Conservation (phyloP, 2,329 filamentous ascomycete genomes). For the Teratosphaeria pseudoeucalypti region DNA sequence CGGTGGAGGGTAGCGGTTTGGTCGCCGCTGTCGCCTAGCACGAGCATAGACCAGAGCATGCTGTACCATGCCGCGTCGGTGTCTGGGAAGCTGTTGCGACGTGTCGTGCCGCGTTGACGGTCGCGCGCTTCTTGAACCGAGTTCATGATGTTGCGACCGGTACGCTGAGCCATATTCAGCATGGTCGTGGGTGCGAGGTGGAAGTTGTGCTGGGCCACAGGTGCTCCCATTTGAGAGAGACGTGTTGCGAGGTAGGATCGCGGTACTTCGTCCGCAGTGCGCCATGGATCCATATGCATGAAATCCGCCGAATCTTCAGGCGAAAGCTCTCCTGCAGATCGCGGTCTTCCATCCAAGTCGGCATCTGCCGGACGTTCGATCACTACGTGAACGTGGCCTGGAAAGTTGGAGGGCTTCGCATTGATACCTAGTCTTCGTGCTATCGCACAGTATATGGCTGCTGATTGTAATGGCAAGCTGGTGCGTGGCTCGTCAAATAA, state of each 20-base stretch:
- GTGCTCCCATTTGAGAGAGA: conserved; percentile 36
- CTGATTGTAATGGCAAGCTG: conserved; percentile 76
- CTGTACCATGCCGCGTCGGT: conserved; percentile 57
- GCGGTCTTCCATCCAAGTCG: conserved; percentile 28
- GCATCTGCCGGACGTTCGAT: conserved; percentile 48
- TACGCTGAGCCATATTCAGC: conserved; percentile 61
- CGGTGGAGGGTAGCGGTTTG: conserved; percentile 20
- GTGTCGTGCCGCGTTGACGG: conserved; percentile 8
- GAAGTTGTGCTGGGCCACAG: conserved; percentile 29
- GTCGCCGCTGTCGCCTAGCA: conserved; percentile 26
- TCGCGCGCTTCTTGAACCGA: conserved; percentile 48
- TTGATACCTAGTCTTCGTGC: conserved; percentile 64
- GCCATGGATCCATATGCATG: conserved; percentile 72
- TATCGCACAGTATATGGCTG: conserved; percentile 74
- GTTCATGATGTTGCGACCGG: conserved; percentile 69
- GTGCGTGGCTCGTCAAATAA: conserved; percentile 62
- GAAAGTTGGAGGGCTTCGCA: conserved; percentile 70
- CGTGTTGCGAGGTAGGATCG: conserved; percentile 50
- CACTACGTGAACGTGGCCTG: conserved; percentile 75
- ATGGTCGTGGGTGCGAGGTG: conserved; percentile 57
- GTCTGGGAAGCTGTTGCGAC: conserved; percentile 35
- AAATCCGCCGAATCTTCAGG: conserved; percentile 28
- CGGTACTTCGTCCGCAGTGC: conserved; percentile 56
- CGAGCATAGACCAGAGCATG: conserved; percentile 57
- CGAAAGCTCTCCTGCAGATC: conserved; percentile 7